Evolutionary conservation across 306 rosid species (phyloP).

Genomic region (Purshia tridentata): DNA sequence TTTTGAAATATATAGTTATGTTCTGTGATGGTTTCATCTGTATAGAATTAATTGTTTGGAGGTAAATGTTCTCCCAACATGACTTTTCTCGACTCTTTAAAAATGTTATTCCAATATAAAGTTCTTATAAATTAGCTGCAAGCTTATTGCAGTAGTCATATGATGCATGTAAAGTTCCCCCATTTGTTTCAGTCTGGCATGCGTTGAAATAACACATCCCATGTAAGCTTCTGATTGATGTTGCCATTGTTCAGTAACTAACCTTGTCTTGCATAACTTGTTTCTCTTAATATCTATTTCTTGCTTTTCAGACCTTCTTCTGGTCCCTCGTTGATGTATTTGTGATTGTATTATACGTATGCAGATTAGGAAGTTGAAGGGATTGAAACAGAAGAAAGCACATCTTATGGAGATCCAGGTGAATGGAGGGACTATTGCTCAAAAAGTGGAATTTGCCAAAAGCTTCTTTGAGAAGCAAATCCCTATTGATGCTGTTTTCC

Average conservation of each 20-base stretch:
- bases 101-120: not conserved
- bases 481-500: conserved; percentile 86
- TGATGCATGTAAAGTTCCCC: too few species aligned
- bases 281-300: not conserved
- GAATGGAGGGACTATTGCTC: conserved; percentile 66
- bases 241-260: not conserved
- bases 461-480: conserved; percentile 80
- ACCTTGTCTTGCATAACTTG: not conserved
- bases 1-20: not conserved
- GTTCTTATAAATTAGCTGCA: not conserved
- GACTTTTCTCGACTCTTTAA: not conserved
- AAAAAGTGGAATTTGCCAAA: conserved; percentile 72
- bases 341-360: not conserved
- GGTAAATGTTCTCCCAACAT: not conserved
- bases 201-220: not conserved
- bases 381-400: conserved; percentile 87
- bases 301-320: not conserved
- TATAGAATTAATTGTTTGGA: not conserved
- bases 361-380: conserved; percentile 85
- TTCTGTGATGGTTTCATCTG: not conserved
- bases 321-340: not conserved
- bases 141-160: not conserved
- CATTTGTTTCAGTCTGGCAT: not conserved
- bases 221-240: not conserved
- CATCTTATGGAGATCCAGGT: conserved; percentile 89